Conservation (phyloP, 805 yeast genomes). For the Gaillardinia entomophila region DNA sequence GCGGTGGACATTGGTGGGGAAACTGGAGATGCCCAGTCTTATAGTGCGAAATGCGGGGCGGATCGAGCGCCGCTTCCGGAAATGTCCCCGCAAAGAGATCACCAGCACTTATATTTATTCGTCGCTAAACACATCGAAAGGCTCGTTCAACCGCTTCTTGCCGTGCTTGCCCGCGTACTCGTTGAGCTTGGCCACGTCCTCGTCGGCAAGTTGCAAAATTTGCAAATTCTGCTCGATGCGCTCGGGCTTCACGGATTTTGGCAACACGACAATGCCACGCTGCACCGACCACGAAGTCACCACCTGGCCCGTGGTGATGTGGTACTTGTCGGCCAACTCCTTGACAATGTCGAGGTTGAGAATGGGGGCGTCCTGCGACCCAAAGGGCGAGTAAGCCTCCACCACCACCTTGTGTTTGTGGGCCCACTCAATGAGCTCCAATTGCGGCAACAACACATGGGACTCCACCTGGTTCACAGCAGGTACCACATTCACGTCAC, state of each 20-base stretch:
- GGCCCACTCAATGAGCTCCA: conserved; percentile 8
- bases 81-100: too few species aligned
- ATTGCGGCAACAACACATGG: conserved; percentile 13
- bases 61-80: too few species aligned
- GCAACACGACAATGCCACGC: conserved; percentile 13
- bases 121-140: not conserved
- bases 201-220: conserved; percentile 9
- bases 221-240: conserved; percentile 9
- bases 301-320: conserved; percentile 34
- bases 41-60: too few species aligned
- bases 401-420: conserved; percentile 7
- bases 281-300: conserved; percentile 13
- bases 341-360: too few species aligned
- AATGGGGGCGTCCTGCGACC: conserved; percentile 8
- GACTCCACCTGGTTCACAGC: conserved; percentile 14
- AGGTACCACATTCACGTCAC: conserved; percentile 11
- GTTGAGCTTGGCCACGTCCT: conserved; percentile 9
- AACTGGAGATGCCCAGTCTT: too few species aligned
- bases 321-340: too few species aligned
- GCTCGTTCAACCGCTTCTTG: conserved; percentile 2
- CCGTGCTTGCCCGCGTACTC: conserved; percentile 9
- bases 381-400: conserved; percentile 14
- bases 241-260: conserved; percentile 9
- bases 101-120: too few species aligned
- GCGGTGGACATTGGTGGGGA: too few species aligned